Evolutionary conservation across 2,329 filamentous ascomycete genomes (phyloP).

Genomic region (Thyridium curvatum): DNA sequence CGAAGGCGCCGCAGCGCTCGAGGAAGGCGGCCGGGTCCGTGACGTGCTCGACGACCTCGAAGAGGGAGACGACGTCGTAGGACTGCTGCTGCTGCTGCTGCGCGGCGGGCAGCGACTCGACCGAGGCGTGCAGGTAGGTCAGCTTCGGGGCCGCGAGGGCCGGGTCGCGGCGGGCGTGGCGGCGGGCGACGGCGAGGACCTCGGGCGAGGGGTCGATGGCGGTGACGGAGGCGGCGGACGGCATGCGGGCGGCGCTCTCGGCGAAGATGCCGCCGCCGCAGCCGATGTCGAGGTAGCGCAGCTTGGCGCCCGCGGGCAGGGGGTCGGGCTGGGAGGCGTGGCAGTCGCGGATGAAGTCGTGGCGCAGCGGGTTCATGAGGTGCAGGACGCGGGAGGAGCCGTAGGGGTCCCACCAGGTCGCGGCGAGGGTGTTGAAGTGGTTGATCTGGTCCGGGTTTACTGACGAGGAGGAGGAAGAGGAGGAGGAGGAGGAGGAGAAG

Average conservation of each 20-base stretch:
- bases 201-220: slow-evolving; percentile 73
- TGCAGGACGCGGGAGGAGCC: slow-evolving; percentile 88
- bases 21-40: slow-evolving; percentile 65
- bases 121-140: slow-evolving; percentile 66
- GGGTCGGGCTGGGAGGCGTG: slow-evolving; percentile 46
- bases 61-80: slow-evolving; percentile 80
- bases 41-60: slow-evolving; percentile 95
- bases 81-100: slow-evolving; percentile 20
- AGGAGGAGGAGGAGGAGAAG: slow-evolving; percentile 12
- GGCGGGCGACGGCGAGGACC: slow-evolving; percentile 68
- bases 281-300: slow-evolving; percentile 83
- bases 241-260: slow-evolving; percentile 70
- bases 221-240: slow-evolving; percentile 56
- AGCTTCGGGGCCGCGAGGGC: slow-evolving; percentile 60
- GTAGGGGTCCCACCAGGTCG: slow-evolving; percentile 95
- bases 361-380: slow-evolving; percentile 95
- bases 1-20: slow-evolving; percentile 62
- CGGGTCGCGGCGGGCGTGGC: slow-evolving; percentile 64
- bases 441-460: slow-evolving; percentile 86
- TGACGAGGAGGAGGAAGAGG: slow-evolving; percentile 47
- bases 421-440: slow-evolving; percentile 90
- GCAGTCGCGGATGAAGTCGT: slow-evolving; percentile 81
- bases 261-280: slow-evolving; percentile 97
- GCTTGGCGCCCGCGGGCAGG: slow-evolving; percentile 23
- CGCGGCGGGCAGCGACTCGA: slow-evolving; percentile 59